Evolutionary conservation across 148 eudicot genomes (phyloP).

Genomic region (Simmondsia chinensis): DNA sequence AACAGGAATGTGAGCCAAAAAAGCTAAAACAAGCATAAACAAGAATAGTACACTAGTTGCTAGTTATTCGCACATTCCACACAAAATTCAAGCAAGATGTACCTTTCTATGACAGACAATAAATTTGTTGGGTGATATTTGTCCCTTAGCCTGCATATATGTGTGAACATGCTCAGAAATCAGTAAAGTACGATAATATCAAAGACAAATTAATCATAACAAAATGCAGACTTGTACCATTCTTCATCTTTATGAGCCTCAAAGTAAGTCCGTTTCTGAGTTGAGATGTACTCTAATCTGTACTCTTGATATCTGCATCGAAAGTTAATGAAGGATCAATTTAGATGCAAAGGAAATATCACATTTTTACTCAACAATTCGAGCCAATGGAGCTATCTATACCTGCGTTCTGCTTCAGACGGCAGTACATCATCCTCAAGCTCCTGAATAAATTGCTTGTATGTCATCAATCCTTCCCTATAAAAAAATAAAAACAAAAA

Average conservation of each 20-base stretch:
- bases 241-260: conserved; percentile 96
- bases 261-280: conserved; percentile 87
- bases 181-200: too few species aligned
- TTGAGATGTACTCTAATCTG: conserved; percentile 79
- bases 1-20: too few species aligned
- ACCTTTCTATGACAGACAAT: conserved; percentile 83
- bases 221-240: conserved; percentile 38
- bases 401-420: conserved; percentile 98
- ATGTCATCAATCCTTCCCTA: conserved; percentile 96
- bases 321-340: background rate
- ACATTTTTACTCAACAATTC: too few species aligned
- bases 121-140: conserved; percentile 96
- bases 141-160: conserved; percentile 66
- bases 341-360: too few species aligned
- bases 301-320: conserved; percentile 78
- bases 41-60: too few species aligned
- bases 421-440: conserved; percentile 97
- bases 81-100: too few species aligned
- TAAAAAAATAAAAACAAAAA: conserved; percentile 2
- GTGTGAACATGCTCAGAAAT: too few species aligned
- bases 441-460: conserved; percentile 99
- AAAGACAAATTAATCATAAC: background rate
- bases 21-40: too few species aligned
- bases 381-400: background rate
- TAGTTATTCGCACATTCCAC: too few species aligned